Base-by-base conservation (phyloP, 352 stramenopile genomes). In the Pythium utonaiense region DNA sequence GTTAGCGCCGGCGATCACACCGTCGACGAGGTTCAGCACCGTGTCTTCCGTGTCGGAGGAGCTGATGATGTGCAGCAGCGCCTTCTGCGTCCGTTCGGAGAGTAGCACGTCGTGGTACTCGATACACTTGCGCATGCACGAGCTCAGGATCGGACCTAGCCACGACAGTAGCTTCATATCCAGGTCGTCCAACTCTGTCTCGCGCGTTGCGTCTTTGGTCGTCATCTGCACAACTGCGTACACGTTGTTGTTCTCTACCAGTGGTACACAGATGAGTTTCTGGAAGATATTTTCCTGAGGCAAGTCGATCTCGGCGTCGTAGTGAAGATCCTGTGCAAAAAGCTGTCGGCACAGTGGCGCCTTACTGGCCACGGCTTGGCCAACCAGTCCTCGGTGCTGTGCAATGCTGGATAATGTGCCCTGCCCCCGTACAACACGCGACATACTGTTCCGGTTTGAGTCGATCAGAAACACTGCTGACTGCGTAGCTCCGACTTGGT, bases 121-220 rank as follows among this genome's bases (percentile, higher is more conserved):
- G 53, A 95, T 93, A 47, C 81, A 91, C 53, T 92, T 91, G 13
- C 85, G 80, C 81, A 95, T 91, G 27, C 82, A 90, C 14, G 83
- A 86, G 42, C 77, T 88, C 36, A 95, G 65, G 63, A 95, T 92
- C 38, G 83, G 82, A 0, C 85, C 85, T 6, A 95, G 67, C 75
- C 85, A 92, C 52, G 81, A 84, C 41, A 95, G 56, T 33, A 94
- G 45, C 58, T 89, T 88, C 44, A 91, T 66, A 33, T 93, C 77
- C 22, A 87, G 72, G 2, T 79, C 73, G 34, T 90, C 78, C 31
- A 53, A 50, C 36, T 89, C 73, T n/a, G 73, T 75, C 13, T 70
- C 60, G 16, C 59, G 67, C 19, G 70, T 67, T 0, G 53, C 33
- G 21, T 73, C 65, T 9, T 76, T 68, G 22, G 75, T 88, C 6